Evolutionary conservation across 306 rosid species (phyloP).

Genomic region (Rosa rugosa): DNA sequence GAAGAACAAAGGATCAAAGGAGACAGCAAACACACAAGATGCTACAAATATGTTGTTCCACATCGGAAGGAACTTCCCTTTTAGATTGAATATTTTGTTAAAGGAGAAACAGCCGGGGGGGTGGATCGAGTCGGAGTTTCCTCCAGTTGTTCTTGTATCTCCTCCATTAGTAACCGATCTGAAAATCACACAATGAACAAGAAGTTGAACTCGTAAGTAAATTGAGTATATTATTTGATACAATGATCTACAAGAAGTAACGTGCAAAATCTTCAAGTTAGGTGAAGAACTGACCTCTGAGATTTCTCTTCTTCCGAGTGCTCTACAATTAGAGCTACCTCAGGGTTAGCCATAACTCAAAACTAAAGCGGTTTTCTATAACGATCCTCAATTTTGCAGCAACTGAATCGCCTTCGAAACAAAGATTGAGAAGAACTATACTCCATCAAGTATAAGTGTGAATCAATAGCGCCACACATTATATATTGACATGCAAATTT

Average conservation of each 20-base stretch:
- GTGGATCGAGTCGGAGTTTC: too few species aligned
- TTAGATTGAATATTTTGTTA: not conserved
- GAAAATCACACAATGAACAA: not conserved
- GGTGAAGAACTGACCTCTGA: not conserved
- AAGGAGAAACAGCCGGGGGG: not conserved
- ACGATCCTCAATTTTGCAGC: not conserved
- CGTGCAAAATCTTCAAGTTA: too few species aligned
- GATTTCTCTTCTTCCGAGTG: not conserved
- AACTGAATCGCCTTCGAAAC: not conserved
- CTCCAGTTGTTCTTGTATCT: not conserved
- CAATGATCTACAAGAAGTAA: too few species aligned
- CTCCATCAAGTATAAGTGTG: not conserved
- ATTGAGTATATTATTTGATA: too few species aligned
- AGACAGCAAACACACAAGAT: slow-evolving; percentile 35
- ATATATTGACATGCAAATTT: not conserved
- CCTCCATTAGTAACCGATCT: not conserved
- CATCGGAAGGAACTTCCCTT: not conserved
- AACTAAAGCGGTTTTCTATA: too few species aligned
- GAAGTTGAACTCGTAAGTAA: not conserved
- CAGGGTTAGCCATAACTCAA: not conserved
- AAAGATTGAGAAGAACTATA: too few species aligned
- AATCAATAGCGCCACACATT: too few species aligned
- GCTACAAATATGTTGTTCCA: slow-evolving; percentile 31
- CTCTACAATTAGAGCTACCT: not conserved
- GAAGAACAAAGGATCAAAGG: slow-evolving; percentile 36